Conservation (phyloP, 352 stramenopile genomes). For the Pythium coloratum region DNA sequence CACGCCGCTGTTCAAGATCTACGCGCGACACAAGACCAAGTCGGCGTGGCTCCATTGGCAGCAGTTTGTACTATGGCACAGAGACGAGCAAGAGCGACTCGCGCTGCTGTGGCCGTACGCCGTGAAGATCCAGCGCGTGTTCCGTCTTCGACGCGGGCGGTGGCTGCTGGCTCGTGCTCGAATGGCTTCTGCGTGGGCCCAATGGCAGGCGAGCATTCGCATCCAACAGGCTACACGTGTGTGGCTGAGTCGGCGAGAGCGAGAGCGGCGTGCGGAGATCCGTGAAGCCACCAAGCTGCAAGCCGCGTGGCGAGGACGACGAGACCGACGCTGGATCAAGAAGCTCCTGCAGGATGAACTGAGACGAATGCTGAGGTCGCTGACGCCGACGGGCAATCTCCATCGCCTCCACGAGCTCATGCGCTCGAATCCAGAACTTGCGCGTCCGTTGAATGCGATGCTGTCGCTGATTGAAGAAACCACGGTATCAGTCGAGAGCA, state of each 20-base stretch:
- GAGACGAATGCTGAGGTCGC: slow-evolving; percentile 38
- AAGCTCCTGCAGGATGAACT: slow-evolving; percentile 42
- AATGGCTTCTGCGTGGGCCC: slow-evolving; percentile 31
- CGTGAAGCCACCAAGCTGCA: slow-evolving; percentile 41
- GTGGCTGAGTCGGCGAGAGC: slow-evolving; percentile 31
- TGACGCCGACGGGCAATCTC: slow-evolving; percentile 61
- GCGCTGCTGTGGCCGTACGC: slow-evolving; percentile 43
- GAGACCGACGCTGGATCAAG: slow-evolving; percentile 40
- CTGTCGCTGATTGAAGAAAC: slow-evolving; percentile 62
- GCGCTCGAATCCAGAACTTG: slow-evolving; percentile 32
- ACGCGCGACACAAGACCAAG: slow-evolving; percentile 39
- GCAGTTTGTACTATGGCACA: slow-evolving; percentile 46
- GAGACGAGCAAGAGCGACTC: slow-evolving; percentile 38
- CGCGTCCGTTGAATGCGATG: slow-evolving; percentile 44
- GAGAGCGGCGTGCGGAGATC: slow-evolving; percentile 15
- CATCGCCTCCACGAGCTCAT: slow-evolving; percentile 57
- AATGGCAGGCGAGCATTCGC: slow-evolving; percentile 38
- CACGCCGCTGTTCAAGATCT: slow-evolving; percentile 60
- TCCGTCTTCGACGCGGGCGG: slow-evolving; percentile 43
- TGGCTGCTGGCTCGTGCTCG: slow-evolving; percentile 35
- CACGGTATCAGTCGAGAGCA: slow-evolving; percentile 37
- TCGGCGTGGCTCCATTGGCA: slow-evolving; percentile 42
- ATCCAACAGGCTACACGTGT: slow-evolving; percentile 38
- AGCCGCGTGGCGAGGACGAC: slow-evolving; percentile 45
- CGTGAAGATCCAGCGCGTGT: slow-evolving; percentile 60